These are phyloP conservation scores for Ilex paraguariensis DNA, from an alignment of 305 asterid species.

Conservation along the genomic window DNA sequence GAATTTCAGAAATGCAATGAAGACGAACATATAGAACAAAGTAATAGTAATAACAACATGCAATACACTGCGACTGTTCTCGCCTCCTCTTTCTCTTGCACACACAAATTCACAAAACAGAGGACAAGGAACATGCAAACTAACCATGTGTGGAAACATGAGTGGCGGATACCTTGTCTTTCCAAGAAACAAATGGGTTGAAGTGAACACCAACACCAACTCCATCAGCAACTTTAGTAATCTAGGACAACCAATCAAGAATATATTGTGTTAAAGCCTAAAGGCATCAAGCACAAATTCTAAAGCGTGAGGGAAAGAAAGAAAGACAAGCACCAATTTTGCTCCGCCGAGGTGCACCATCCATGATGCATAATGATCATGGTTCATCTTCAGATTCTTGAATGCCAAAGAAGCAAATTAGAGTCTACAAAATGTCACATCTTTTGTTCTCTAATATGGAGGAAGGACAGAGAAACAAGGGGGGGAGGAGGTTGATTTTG, in stretches of 20 bases:
- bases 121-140: slow-evolving; percentile 3
- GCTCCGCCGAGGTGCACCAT: slow-evolving; percentile 74
- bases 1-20: slow-evolving; percentile 11
- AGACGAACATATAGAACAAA: neutral
- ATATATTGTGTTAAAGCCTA: neutral
- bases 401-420: neutral
- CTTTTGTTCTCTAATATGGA: neutral
- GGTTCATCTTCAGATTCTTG: slow-evolving; percentile 68
- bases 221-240: slow-evolving; percentile 58
- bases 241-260: slow-evolving; percentile 24
- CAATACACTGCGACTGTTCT: too few relatives aligned
- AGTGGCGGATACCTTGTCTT: slow-evolving; percentile 41
- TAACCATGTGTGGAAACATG: neutral
- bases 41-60: too few relatives aligned
- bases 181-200: slow-evolving; percentile 65
- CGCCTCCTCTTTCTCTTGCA: neutral
- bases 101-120: neutral
- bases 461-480: neutral
- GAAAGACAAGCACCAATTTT: slow-evolving; percentile 45
- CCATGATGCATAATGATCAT: slow-evolving; percentile 78
- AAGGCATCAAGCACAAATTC: neutral
- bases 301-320: slow-evolving; percentile 6
- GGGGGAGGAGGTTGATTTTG: neutral
- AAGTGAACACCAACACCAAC: slow-evolving; percentile 86
- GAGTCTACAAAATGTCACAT: neutral